Base-by-base conservation (phyloP, 139 green algal species). In the Closterium sp. region DNA sequence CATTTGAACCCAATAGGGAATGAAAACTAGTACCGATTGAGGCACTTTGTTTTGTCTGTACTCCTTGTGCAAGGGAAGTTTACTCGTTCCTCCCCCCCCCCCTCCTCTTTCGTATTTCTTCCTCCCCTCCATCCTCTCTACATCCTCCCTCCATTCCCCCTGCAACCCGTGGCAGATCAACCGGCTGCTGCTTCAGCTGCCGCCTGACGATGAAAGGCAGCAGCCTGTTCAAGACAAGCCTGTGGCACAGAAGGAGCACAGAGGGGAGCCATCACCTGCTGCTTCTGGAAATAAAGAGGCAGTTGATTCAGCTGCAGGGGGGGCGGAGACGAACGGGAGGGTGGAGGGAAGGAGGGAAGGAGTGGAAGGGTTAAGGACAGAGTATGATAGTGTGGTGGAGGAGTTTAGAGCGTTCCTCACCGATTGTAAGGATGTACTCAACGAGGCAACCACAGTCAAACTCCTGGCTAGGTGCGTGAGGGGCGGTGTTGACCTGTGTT, bases 401-500 rank as follows among this genome's bases (percentile, higher is more conserved):
- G 30, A 93, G 84, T 93, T 95, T 84, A 86, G 93, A 33, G 91
- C 89, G 25, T 94, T 94, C 35, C 32, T 94, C 33, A 93, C 34
- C 30, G 84, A 94, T 12, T 92, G 96, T 69, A 95, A 96, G 0
- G 91, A 95, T 21, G 90, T 96, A 25, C 93, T 98, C 33, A 95
- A 98, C 88, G 91, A 96, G 81, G 94, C 95, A 34, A 98, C 96
- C 28, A 99, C 97, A 6, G 84, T 96, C 16, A 89, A 91, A 0
- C 95, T 99, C 91, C 96, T 99, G 84, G 95, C 95, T 3, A 93
- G 90, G 90, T 93, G 86, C 6, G 85, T n/a, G 36, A 55, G 36
- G 36, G 36, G 36, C 6, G 36, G 6, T 55, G 36, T 55, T 4
- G 4, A 55, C 36, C n/a, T n/a, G n/a, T n/a, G n/a, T n/a, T n/a